Conservation (phyloP, 2,329 filamentous ascomycete genomes). For the Fusarium metavorans region DNA sequence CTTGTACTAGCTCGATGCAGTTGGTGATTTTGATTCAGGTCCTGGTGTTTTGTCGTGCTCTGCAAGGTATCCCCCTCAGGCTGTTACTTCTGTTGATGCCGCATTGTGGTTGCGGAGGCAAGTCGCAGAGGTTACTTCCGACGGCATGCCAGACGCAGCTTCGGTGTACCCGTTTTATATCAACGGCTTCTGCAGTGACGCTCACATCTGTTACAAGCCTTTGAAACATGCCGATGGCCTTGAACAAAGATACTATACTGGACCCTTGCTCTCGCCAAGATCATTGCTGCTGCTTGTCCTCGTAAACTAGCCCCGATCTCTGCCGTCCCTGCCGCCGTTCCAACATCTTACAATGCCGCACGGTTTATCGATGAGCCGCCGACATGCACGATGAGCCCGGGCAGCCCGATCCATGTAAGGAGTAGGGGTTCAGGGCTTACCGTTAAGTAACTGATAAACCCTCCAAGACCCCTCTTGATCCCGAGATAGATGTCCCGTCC, state of each 20-base stretch:
- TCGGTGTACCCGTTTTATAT: neutral
- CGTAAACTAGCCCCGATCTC: slow-evolving; percentile 7
- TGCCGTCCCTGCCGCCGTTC: neutral
- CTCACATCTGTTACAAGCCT: neutral
- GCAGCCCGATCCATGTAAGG: neutral
- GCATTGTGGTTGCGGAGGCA: neutral
- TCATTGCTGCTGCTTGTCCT: neutral
- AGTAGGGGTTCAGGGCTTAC: neutral
- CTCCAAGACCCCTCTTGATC: neutral
- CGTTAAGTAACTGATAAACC: neutral
- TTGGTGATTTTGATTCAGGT: neutral
- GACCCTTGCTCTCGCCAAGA: neutral
- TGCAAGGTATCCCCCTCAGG: neutral
- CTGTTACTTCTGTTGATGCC: neutral
- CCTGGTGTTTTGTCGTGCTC: neutral
- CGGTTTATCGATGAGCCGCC: neutral
- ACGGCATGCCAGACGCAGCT: neutral
- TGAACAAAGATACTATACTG: neutral
- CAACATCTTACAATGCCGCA: neutral
- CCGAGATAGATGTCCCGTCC: neutral
- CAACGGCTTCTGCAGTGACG: neutral
- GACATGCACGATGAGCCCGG: neutral
- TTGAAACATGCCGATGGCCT: neutral
- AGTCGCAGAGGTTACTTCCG: no score
- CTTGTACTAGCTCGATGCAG: neutral